Evolutionary conservation across 345 rosid species (phyloP).

Genomic region (Eucalyptus coolabah): DNA sequence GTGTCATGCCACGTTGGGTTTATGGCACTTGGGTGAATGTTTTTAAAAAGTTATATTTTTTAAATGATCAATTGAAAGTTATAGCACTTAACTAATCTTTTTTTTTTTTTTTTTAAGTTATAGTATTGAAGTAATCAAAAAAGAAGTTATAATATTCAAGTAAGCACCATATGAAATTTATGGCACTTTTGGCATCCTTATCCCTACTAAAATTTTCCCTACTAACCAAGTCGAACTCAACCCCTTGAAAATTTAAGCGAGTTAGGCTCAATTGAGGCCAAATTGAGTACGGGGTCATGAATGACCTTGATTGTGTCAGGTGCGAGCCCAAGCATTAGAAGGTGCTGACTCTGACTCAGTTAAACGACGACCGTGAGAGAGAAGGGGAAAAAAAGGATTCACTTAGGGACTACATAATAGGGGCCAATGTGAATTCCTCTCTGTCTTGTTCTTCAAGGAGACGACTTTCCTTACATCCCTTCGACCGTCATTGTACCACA

Average conservation of each 20-base stretch:
- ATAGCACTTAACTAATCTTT: no score
- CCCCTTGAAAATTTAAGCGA: neutral
- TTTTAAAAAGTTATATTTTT: no score
- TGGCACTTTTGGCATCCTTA: no score
- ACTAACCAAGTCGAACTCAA: neutral
- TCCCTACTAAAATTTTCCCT: neutral
- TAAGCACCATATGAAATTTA: no score
- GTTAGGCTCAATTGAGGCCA: neutral
- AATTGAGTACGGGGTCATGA: neutral
- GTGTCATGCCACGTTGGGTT: neutral
- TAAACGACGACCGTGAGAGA: neutral
- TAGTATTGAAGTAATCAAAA: no score
- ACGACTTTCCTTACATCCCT: neutral
- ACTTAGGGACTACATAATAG: neutral
- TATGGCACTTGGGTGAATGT: neutral
- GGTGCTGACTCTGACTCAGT: neutral
- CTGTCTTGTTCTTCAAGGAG: neutral
- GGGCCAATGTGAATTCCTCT: neutral
- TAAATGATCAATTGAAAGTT: neutral
- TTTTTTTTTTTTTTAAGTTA: no score
- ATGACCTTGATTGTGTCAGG: neutral
- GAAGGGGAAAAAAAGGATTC: neutral
- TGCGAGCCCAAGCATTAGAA: neutral
- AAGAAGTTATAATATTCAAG: no score
- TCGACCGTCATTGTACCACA: neutral